These are phyloP conservation scores for Ambrosiella xylebori DNA, from an alignment of 2,329 filamentous ascomycete species.

Conservation along the genomic window DNA sequence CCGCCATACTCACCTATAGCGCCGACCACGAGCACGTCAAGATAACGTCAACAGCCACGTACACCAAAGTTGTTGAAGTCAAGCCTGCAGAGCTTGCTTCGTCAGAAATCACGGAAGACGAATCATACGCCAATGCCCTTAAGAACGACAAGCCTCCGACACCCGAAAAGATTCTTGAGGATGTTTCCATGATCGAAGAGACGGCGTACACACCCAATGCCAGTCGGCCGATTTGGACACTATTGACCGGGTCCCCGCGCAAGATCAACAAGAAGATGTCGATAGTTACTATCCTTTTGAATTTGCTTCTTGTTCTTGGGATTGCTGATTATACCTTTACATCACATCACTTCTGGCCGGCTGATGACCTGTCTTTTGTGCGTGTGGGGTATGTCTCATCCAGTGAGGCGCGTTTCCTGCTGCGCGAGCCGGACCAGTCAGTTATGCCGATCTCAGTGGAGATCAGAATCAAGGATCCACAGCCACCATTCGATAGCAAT, in stretches of 20 bases:
- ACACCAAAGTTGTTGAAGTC: conserved; percentile 43
- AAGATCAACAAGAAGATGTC: conserved; percentile 51
- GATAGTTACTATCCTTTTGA: conserved; percentile 51
- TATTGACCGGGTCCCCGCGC: conserved; percentile 62
- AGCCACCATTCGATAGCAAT: conserved; percentile 35
- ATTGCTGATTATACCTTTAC: conserved; percentile 64
- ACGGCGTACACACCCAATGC: conserved; percentile 22
- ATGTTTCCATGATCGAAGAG: conserved; percentile 35
- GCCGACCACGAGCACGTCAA: conserved; percentile 36
- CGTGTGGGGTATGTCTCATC: conserved; percentile 76
- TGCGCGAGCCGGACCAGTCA: conserved; percentile 64
- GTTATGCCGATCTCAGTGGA: conserved; percentile 63
- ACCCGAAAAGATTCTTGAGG: neutral
- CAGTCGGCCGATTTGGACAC: conserved; percentile 40
- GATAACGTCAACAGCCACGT: conserved; percentile 18
- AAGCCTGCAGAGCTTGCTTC: conserved; percentile 21
- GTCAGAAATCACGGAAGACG: neutral
- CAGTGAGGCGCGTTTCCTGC: conserved; percentile 58
- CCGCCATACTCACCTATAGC: conserved; percentile 42
- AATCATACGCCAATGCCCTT: neutral
- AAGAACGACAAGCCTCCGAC: neutral
- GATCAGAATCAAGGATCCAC: conserved; percentile 36
- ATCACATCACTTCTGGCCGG: conserved; percentile 51
- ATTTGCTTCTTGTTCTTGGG: conserved; percentile 49
- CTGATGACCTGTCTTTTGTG: conserved; percentile 65